A percentile compares a stretch with the other conserved stretches of the same genome.
phyloP scores from a whole-genome alignment of 306 rosid species.

The Castanospermum australe region DNA sequence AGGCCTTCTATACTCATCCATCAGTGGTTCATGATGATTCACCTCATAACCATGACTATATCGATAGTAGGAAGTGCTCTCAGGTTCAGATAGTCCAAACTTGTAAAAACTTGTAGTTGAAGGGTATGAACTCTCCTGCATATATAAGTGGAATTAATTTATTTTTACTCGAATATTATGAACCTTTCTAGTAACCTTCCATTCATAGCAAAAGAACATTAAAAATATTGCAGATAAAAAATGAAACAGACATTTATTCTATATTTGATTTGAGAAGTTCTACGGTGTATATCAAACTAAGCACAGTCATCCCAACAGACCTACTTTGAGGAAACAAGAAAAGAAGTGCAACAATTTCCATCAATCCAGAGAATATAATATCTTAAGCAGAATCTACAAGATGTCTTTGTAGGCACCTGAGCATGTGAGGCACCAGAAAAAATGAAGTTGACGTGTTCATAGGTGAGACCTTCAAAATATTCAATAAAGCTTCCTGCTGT shows the following conservation, averaged over 20 bases:
- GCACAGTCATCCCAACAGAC: constrained; percentile 12
- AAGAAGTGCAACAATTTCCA: background rate
- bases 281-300: background rate
- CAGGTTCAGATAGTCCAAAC: constrained; percentile 76
- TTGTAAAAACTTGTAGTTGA: constrained; percentile 65
- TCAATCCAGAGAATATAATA: constrained; percentile 17
- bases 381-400: constrained; percentile 9
- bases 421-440: constrained; percentile 89
- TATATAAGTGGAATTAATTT: constrained; percentile 1
- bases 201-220: constrained; percentile 17
- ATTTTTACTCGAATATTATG: background rate
- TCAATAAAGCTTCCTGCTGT: constrained; percentile 93
- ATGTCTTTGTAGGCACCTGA: constrained; percentile 60
- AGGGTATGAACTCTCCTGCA: constrained; percentile 81
- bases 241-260: background rate
- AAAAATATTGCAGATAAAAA: constrained; percentile 1
- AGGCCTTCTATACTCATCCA: constrained; percentile 66
- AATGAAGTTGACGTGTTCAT: constrained; percentile 95
- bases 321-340: constrained; percentile 10
- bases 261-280: background rate
- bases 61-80: constrained; percentile 58
- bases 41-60: constrained; percentile 58
- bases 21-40: constrained; percentile 47
- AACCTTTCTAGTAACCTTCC: constrained; percentile 17
- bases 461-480: constrained; percentile 92